A percentile compares a stretch with the other conserved stretches of the same genome.
Evolutionary conservation across 192 early-diverging fungal genomes (phyloP).

Genomic region (Backusella psychrophila): DNA sequence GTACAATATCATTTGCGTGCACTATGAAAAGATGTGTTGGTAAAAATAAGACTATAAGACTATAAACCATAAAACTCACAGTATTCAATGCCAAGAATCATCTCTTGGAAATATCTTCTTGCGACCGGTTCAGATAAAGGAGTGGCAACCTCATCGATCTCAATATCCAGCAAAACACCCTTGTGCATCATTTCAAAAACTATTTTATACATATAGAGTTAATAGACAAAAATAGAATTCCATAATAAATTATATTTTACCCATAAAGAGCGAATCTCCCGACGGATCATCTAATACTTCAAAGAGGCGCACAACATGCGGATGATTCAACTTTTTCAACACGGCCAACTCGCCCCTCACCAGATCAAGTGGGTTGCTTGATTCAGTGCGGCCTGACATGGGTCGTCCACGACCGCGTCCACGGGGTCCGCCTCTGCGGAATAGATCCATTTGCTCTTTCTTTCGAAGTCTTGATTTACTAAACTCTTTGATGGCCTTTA

Average conservation of each 20-base stretch:
- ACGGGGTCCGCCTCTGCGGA: slow-evolving; percentile 41
- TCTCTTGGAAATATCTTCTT: slow-evolving; percentile 77
- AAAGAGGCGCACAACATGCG: slow-evolving; percentile 80
- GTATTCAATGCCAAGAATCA: slow-evolving; percentile 95
- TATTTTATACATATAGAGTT: slow-evolving; percentile 33
- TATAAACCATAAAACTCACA: slow-evolving; percentile 50
- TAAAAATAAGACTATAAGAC: not conserved
- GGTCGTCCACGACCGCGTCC: slow-evolving; percentile 52
- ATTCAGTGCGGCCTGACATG: slow-evolving; percentile 48
- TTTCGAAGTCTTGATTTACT: slow-evolving; percentile 82
- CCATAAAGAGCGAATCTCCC: slow-evolving; percentile 78
- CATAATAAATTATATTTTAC: slow-evolving; percentile 24
- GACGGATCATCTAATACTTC: slow-evolving; percentile 93
- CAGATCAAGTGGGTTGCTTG: slow-evolving; percentile 75
- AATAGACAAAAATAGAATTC: slow-evolving; percentile 1
- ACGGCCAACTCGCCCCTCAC: slow-evolving; percentile 91
- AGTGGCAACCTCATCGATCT: slow-evolving; percentile 43
- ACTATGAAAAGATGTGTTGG: slow-evolving; percentile 44
- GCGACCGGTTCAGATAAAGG: slow-evolving; percentile 58
- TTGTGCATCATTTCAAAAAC: slow-evolving; percentile 88
- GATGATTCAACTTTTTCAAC: slow-evolving; percentile 91
- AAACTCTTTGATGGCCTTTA: slow-evolving; percentile 91
- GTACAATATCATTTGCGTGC: slow-evolving; percentile 91
- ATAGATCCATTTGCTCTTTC: slow-evolving; percentile 55
- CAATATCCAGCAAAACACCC: slow-evolving; percentile 78